Percentiles rank a stretch among this genome's conserved stretches.
Evolutionary conservation across 129 eudicot genomes (phyloP).

Genomic region (Cynara cardunculus): DNA sequence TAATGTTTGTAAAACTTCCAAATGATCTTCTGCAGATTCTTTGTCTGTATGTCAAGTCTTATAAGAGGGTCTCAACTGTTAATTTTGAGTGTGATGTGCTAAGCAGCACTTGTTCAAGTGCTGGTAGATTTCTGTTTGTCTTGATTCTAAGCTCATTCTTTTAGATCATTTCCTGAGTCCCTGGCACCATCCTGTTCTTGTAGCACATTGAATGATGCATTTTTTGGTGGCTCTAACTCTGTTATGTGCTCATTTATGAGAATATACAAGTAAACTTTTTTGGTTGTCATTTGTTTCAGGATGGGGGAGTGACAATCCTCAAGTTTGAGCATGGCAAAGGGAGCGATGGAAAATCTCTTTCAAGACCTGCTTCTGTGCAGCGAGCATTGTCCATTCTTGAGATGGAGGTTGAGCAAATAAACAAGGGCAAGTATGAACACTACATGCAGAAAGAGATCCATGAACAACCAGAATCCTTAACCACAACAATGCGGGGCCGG

Average conservation of each 20-base stretch:
- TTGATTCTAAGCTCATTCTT: too few species aligned
- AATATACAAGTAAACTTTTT: background rate
- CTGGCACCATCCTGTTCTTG: too few species aligned
- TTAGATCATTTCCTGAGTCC: too few species aligned
- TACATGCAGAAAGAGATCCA: constrained; percentile 99
- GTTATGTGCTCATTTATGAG: background rate
- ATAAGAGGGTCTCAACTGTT: too few species aligned
- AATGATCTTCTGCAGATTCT: too few species aligned
- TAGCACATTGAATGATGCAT: too few species aligned
- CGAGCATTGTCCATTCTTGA: constrained; percentile 92
- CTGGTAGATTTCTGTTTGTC: too few species aligned
- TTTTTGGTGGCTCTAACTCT: too few species aligned
- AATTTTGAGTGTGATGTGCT: too few species aligned
- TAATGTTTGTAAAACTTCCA: too few species aligned
- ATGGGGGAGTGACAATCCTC: constrained; percentile 81
- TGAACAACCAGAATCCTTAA: constrained; percentile 94
- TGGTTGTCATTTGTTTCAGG: constrained; percentile 40
- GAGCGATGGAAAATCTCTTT: constrained; percentile 41
- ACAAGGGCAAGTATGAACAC: constrained; percentile 87
- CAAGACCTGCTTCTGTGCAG: constrained; percentile 87
- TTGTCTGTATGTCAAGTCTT: too few species aligned
- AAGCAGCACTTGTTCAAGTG: too few species aligned
- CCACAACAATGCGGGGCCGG: constrained; percentile 93
- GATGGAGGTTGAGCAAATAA: constrained; percentile 98
- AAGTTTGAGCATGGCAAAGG: constrained; percentile 74